These are phyloP conservation scores for Raddia guianensis DNA, from an alignment of 176 grass and related monocot genomes.

Conservation along the genomic window DNA sequence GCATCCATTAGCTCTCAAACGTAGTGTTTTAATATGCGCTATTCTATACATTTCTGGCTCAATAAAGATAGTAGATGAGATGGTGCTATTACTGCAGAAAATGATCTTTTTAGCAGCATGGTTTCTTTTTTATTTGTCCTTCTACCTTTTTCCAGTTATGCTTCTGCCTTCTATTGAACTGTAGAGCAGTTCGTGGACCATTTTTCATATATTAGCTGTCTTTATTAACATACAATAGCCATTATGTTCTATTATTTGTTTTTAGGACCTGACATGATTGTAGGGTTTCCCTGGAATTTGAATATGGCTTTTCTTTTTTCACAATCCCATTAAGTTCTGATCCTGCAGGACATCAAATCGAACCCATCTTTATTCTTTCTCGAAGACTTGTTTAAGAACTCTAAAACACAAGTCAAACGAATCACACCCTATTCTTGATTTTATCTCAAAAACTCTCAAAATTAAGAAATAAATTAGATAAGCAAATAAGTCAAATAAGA, in stretches of 20 bases:
- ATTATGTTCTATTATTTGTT: background rate
- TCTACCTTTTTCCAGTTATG: background rate
- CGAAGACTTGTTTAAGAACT: no score
- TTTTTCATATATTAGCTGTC: background rate
- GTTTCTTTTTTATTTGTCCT: background rate
- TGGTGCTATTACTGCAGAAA: background rate
- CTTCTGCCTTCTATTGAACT: background rate
- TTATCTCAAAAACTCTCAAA: no score
- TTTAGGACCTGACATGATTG: background rate
- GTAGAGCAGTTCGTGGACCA: background rate
- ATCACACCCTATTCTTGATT: no score
- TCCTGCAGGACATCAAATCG: constrained; percentile 10
- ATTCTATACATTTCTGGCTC: background rate
- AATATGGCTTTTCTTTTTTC: background rate
- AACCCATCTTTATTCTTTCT: no score
- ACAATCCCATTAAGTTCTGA: background rate
- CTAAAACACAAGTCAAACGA: no score
- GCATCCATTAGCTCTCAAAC: constrained; percentile 4
- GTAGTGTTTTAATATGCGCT: background rate
- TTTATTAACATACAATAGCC: background rate
- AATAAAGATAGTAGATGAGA: background rate
- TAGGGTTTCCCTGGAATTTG: background rate
- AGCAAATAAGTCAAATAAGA: no score
- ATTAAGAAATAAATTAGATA: no score
- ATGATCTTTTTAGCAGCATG: background rate